Evolutionary conservation across 2,329 filamentous ascomycete species (phyloP).

Genomic region (Aschersonia sp.): DNA sequence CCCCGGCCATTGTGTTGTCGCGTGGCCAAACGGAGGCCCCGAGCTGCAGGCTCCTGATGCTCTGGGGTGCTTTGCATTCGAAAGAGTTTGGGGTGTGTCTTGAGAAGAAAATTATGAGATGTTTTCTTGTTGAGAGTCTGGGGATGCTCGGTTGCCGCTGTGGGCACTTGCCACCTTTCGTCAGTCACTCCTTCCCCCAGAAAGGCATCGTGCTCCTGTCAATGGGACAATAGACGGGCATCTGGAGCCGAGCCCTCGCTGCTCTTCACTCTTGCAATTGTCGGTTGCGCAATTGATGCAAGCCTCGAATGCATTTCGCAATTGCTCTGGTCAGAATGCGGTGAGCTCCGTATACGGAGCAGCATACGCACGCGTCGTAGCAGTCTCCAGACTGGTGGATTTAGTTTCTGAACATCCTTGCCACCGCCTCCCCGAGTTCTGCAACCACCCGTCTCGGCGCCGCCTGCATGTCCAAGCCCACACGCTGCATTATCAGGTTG

Average conservation of each 20-base stretch:
- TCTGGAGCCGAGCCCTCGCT: not conserved
- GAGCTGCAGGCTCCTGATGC: not conserved
- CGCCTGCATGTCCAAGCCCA: constrained; percentile 5
- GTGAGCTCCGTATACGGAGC: too few species aligned
- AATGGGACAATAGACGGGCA: not conserved
- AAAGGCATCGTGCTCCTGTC: not conserved
- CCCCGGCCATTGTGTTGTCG: constrained; percentile 1
- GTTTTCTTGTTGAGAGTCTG: not conserved
- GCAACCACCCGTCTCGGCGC: constrained; percentile 8
- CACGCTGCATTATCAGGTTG: constrained; percentile 1
- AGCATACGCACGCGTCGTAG: not conserved
- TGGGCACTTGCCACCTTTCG: not conserved
- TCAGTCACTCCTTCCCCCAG: not conserved
- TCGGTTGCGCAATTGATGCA: not conserved
- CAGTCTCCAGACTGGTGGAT: not conserved
- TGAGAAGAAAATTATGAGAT: not conserved
- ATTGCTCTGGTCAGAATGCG: too few species aligned
- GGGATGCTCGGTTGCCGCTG: not conserved
- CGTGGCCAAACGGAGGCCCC: constrained; percentile 4
- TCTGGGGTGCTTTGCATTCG: not conserved
- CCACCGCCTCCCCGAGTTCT: constrained; percentile 5
- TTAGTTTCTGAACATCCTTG: not conserved
- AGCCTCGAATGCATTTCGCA: too few species aligned
- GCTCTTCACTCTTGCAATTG: not conserved
- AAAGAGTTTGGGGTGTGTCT: not conserved